Evolutionary conservation across 305 asterid species (phyloP).

Genomic region (Plantago lanceolata): DNA sequence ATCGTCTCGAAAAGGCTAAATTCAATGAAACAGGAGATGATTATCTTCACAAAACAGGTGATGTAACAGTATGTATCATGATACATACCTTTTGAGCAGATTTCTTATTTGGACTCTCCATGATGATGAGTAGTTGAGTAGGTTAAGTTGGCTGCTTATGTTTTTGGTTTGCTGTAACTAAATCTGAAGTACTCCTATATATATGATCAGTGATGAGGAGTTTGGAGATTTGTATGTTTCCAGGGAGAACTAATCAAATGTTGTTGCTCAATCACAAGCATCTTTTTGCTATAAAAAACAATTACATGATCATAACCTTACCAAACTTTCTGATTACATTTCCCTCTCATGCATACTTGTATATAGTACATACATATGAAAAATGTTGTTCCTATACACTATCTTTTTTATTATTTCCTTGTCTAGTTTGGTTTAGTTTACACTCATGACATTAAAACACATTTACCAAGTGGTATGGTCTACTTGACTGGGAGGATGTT

Average conservation of each 20-base stretch:
- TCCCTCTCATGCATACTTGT: conserved; percentile 38
- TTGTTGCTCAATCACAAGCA: conserved; percentile 51
- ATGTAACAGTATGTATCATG: too few species aligned
- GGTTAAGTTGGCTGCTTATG: conserved; percentile 9
- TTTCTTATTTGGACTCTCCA: conserved; percentile 49
- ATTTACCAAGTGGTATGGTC: too few species aligned
- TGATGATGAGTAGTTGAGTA: conserved; percentile 26
- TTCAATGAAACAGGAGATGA: background rate
- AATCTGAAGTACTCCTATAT: conserved; percentile 35
- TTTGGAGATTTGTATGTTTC: conserved; percentile 47
- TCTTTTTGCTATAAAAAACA: conserved; percentile 10
- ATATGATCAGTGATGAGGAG: conserved; percentile 15
- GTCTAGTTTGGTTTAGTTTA: conserved; percentile 7
- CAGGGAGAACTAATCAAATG: conserved; percentile 31
- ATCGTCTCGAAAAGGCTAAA: background rate
- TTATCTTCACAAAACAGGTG: background rate
- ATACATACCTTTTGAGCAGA: conserved; percentile 48
- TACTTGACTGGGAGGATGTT: too few species aligned
- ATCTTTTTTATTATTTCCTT: conserved; percentile 18
- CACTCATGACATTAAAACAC: too few species aligned
- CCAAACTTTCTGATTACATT: conserved; percentile 57
- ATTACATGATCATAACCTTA: conserved; percentile 24
- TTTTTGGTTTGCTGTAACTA: conserved; percentile 19
- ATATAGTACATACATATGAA: background rate
- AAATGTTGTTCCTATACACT: conserved; percentile 14